phyloP scores from a whole-genome alignment of 1,284 basidiomycete genomes.

The Ganoderma lingzhi region DNA sequence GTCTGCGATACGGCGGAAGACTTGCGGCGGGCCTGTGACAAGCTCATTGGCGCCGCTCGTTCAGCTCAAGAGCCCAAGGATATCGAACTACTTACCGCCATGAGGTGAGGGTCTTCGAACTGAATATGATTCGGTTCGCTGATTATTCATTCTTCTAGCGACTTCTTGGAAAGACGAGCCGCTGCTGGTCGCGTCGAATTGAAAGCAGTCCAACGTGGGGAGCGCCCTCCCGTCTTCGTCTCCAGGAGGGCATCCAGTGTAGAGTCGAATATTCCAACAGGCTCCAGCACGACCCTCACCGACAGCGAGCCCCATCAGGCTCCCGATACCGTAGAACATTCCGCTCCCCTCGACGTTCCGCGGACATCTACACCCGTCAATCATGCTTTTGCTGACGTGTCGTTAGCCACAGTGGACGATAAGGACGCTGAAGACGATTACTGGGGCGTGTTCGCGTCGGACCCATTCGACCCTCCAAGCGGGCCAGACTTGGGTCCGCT shows the following conservation, averaged over 20 bases:
- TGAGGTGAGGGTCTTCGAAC: slow-evolving; percentile 11
- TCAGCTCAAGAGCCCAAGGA: slow-evolving; percentile 22
- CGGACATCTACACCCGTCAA: background rate
- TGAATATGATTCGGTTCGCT: background rate
- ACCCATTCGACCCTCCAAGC: slow-evolving; percentile 2
- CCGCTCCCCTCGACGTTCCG: background rate
- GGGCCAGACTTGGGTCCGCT: slow-evolving; percentile 6
- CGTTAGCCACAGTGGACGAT: background rate
- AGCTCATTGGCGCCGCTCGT: slow-evolving; percentile 27
- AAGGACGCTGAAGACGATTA: slow-evolving; percentile 24
- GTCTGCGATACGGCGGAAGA: slow-evolving; percentile 18
- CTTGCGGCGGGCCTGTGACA: slow-evolving; percentile 22
- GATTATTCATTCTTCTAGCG: slow-evolving; percentile 4
- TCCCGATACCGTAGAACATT: background rate
- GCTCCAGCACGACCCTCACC: slow-evolving; percentile 2
- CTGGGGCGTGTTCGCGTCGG: slow-evolving; percentile 27
- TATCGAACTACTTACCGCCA: slow-evolving; percentile 13
- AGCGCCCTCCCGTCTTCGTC: slow-evolving; percentile 8
- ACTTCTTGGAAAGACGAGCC: slow-evolving; percentile 19
- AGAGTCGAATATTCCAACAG: background rate
- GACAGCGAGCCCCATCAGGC: slow-evolving; percentile 1
- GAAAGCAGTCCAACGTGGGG: slow-evolving; percentile 27
- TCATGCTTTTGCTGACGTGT: background rate
- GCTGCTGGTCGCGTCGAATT: slow-evolving; percentile 14
- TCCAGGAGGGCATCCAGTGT: background rate